Evolutionary conservation across 192 early-diverging fungal genomes (phyloP), one percentile per base, ranked within the genome.

Genomic region (Haplosporangium gracile): DNA sequence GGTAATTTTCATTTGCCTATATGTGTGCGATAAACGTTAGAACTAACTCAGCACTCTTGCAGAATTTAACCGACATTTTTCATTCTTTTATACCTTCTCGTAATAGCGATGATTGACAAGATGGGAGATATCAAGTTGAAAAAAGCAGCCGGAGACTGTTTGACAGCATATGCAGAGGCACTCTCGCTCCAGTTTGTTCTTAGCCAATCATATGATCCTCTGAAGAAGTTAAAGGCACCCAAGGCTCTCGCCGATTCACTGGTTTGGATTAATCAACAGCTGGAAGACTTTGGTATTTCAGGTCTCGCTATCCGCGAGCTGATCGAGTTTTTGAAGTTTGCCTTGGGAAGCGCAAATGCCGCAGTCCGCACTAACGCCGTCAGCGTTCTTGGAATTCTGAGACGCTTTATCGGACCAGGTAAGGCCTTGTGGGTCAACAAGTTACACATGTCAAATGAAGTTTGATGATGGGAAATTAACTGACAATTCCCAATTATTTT

Each of bases 111-210:
- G 47, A 95, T 93, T 1, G 98, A 99, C 81, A 99, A 98, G 88
- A 91, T 99, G 22, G 96, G 97, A 24, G 98, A 99, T 76, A 95
- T 97, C 77, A 99, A 99, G 85, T 90, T 98, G 32, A 98, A 98
- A 79, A 96, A 95, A 38, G 89, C 92, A 0, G 95, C 97, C 0
- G 94, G 94, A 11, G 95, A 95, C 29, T 97, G 96, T 69, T 88
- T 99, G 83, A 92, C 92, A 5, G 80, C 90, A 0, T 95, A 97
- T 79, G 93, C 96, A 2, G 96, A 98, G 88, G 90, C 90, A 13
- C 90, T 90, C 42, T 92, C 95, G 0, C 89, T 99, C 0, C 93
- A 96, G 53, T 96, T 97, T 81, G 96, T 99, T 0, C 87, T 99
- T 0, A 90, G 90, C 34, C 92, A 96, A 77, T 91, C 94, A 0